phyloP scores from a whole-genome alignment of 148 eudicot species.

The Selenicereus undatus region DNA sequence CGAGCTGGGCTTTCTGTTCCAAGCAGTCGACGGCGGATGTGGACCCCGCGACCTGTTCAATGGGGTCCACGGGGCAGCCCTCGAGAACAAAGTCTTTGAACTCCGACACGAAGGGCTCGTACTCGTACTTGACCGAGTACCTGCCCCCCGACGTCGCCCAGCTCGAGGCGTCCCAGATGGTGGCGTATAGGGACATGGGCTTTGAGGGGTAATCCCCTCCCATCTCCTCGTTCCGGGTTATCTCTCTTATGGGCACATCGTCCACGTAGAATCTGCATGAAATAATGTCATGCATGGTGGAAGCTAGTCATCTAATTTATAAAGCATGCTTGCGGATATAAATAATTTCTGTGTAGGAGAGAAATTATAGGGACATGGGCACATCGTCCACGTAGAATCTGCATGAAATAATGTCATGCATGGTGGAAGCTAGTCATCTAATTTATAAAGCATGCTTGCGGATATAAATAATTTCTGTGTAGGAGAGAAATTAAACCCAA shows the following conservation, averaged over 20 bases:
- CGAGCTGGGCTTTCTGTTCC: constrained; percentile 23
- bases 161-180: constrained; percentile 39
- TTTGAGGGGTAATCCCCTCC: constrained; percentile 37
- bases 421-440: neutral
- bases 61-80: constrained; percentile 24
- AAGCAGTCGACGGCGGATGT: constrained; percentile 38
- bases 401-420: constrained; percentile 9
- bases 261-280: constrained; percentile 51
- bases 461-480: too few species aligned
- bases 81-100: constrained; percentile 25
- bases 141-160: constrained; percentile 40
- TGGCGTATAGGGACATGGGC: constrained; percentile 37
- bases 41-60: constrained; percentile 41
- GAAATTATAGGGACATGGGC: too few species aligned
- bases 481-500: too few species aligned
- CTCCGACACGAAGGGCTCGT: constrained; percentile 18
- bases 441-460: neutral
- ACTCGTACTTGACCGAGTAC: constrained; percentile 25
- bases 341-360: too few species aligned
- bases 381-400: constrained; percentile 51
- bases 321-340: neutral
- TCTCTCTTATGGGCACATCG: constrained; percentile 28
- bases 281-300: neutral
- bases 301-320: neutral
- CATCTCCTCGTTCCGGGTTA: constrained; percentile 18